Evolutionary conservation across 1,284 basidiomycete species (phyloP).

Genomic region (Ustilago curta): DNA sequence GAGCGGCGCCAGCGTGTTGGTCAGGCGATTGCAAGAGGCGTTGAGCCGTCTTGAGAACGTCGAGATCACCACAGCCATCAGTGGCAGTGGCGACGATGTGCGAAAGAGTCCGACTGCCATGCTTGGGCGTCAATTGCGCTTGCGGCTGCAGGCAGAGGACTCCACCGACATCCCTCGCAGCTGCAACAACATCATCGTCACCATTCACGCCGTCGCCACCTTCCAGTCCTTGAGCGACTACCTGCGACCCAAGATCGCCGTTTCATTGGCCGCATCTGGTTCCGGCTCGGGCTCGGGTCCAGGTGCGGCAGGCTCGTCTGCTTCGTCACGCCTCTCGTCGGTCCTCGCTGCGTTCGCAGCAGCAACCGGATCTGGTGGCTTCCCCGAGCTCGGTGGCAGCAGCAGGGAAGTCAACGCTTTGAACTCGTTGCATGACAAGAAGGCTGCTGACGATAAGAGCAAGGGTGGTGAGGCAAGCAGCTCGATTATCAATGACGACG

Average conservation of each 20-base stretch:
- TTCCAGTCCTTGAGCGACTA: conserved; percentile 66
- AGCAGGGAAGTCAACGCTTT: conserved; percentile 73
- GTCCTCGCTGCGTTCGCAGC: conserved; percentile 88
- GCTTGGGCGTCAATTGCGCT: conserved; percentile 61
- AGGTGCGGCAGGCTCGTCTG: conserved; percentile 22
- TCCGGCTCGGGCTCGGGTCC: conserved; percentile 74
- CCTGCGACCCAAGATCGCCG: conserved; percentile 62
- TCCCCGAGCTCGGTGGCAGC: conserved; percentile 63
- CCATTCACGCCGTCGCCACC: conserved; percentile 67
- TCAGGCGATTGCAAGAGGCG: conserved; percentile 62
- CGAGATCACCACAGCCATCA: conserved; percentile 58
- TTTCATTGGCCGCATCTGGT: conserved; percentile 66
- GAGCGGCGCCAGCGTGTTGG: conserved; percentile 45
- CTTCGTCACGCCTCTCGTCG: conserved; percentile 78
- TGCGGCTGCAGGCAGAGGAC: conserved; percentile 64
- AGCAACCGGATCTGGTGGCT: conserved; percentile 71
- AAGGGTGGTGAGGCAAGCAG: conserved; percentile 55
- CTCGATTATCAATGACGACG: conserved; percentile 1
- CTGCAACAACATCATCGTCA: conserved; percentile 63
- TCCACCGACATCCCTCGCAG: conserved; percentile 56
- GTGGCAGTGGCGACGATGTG: conserved; percentile 48
- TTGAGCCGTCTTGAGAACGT: conserved; percentile 65
- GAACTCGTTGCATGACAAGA: conserved; percentile 56
- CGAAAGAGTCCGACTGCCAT: conserved; percentile 54
- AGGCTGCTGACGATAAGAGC: conserved; percentile 10